Percentiles rank a stretch among this genome's conserved stretches.
These are phyloP conservation scores for Suillus tomentosus DNA, from an alignment of 768 basidiomycete genomes.

Conservation along the genomic window DNA sequence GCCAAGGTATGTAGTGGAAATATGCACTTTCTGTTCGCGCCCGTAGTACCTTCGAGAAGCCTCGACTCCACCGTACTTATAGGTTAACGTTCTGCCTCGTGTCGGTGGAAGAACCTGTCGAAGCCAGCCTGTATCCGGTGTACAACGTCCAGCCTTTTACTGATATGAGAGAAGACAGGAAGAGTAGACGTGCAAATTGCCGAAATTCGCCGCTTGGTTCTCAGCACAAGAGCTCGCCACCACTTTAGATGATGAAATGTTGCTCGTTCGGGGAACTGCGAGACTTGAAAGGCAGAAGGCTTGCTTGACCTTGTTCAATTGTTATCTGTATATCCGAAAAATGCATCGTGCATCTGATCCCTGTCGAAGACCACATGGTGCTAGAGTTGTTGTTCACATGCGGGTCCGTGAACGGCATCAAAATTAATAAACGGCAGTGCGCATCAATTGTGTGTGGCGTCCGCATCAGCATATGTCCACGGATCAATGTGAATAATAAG, in stretches of 20 bases:
- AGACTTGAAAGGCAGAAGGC: not conserved
- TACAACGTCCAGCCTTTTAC: not conserved
- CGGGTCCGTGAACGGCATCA: slow-evolving; percentile 20
- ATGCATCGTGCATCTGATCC: not conserved
- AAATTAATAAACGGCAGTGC: slow-evolving; percentile 10
- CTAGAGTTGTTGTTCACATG: slow-evolving; percentile 6
- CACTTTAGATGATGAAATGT: not conserved
- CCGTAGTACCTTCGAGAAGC: slow-evolving; percentile 8
- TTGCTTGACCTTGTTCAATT: not conserved
- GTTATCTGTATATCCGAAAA: not conserved
- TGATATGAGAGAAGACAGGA: not conserved
- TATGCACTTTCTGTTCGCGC: slow-evolving; percentile 4
- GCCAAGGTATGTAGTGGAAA: not conserved
- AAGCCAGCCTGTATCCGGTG: slow-evolving; percentile 1
- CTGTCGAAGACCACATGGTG: slow-evolving; percentile 6
- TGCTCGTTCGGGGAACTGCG: not conserved
- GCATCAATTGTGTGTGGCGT: not conserved
- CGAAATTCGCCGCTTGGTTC: slow-evolving; percentile 4
- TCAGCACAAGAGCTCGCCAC: not conserved
- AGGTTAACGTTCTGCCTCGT: slow-evolving; percentile 5
- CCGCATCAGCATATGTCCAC: slow-evolving; percentile 4
- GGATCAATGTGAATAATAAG: not conserved
- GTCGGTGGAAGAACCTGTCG: slow-evolving; percentile 1
- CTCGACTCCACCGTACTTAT: not conserved
- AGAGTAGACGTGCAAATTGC: slow-evolving; percentile 2